Evolutionary conservation across 495 filamentous ascomycete species (phyloP).

Genomic region (Evansstolkia leycettana): DNA sequence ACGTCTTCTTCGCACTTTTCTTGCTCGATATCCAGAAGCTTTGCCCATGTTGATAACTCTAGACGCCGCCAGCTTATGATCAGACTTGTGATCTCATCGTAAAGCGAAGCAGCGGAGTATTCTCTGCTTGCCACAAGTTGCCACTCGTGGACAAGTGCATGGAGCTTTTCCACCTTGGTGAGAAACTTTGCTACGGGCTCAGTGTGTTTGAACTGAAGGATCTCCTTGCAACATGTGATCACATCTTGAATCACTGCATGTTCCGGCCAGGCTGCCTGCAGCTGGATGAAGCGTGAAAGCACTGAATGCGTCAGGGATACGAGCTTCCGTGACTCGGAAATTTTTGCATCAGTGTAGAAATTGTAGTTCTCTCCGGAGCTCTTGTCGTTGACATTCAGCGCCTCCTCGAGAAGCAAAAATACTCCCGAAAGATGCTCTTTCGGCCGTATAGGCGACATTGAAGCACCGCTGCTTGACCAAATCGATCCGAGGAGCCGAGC

Average conservation of each 20-base stretch:
- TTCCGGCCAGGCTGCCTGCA: slow-evolving; percentile 59
- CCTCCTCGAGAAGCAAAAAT: slow-evolving; percentile 49
- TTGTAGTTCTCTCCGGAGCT: slow-evolving; percentile 47
- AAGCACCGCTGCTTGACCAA: slow-evolving; percentile 19
- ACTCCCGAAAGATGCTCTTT: slow-evolving; percentile 51
- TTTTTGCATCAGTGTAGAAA: slow-evolving; percentile 77
- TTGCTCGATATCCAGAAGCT: slow-evolving; percentile 75
- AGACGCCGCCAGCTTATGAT: slow-evolving; percentile 81
- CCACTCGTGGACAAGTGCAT: slow-evolving; percentile 80
- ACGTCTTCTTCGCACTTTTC: slow-evolving; percentile 63
- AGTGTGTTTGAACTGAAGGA: slow-evolving; percentile 61
- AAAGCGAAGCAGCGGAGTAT: slow-evolving; percentile 54
- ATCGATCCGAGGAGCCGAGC: slow-evolving; percentile 25
- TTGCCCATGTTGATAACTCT: slow-evolving; percentile 84
- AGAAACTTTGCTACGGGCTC: slow-evolving; percentile 80
- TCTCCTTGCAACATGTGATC: slow-evolving; percentile 54
- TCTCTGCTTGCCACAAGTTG: slow-evolving; percentile 75
- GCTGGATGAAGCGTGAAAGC: slow-evolving; percentile 53
- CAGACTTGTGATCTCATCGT: slow-evolving; percentile 60
- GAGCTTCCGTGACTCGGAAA: slow-evolving; percentile 59
- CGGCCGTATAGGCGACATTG: slow-evolving; percentile 24
- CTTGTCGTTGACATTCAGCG: slow-evolving; percentile 28
- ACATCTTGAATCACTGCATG: slow-evolving; percentile 68
- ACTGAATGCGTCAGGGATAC: slow-evolving; percentile 51
- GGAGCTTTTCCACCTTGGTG: slow-evolving; percentile 71